Base-by-base conservation (phyloP, 139 green algal species). In the Auxenochlorella protothecoides region DNA sequence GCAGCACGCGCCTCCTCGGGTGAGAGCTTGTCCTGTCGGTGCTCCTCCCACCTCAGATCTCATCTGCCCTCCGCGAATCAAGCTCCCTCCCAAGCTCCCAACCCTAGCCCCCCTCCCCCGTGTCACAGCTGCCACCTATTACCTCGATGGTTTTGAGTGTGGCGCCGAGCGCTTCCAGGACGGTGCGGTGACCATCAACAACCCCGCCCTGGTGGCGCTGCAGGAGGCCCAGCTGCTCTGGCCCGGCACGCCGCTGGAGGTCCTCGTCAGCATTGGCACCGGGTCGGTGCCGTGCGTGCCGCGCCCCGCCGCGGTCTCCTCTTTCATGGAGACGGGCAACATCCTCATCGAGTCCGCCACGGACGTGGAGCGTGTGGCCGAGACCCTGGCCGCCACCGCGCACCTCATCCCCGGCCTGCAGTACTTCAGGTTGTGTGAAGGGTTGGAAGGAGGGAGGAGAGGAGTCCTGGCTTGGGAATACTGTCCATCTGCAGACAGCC, bases 181-280 rank as follows among this genome's bases (percentile, higher is more conserved):
- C 70, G 94, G 94, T 11, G 94, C 93, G 4, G 82, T 86, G 6
- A 88, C 83, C 4, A 92, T 89, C 64, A 98, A 98, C 84, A 98
- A 98, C 80, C 94, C 94, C 2, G 69, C 88, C 12, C 67, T 92
- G 55, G 68, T 98, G 0, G 93, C 89, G 7, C 59, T 97, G 16
- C 77, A 66, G 57, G 90, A 98, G 80, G 91, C 89, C 12, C 84
- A 72, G 55, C 68, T 85, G 51, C 81, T 97, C 66, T 97, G 91
- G 91, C 92, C 92, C 1, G 83, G 92, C 72, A 59, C 72, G 14
- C 85, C 69, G 0, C 80, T 97, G 6, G 92, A 95, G 10, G 81
- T 77, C 55, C 16, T 98, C 12, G 86, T 97, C 4, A 91, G 80
- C 15, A 53, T 98, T 57, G 93, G 93, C 52, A 91, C 83, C 53